A percentile compares a stretch with the other conserved stretches of the same genome.
These are phyloP conservation scores for Penicillium paxilli DNA, from an alignment of 495 filamentous ascomycete species.

Conservation along the genomic window DNA sequence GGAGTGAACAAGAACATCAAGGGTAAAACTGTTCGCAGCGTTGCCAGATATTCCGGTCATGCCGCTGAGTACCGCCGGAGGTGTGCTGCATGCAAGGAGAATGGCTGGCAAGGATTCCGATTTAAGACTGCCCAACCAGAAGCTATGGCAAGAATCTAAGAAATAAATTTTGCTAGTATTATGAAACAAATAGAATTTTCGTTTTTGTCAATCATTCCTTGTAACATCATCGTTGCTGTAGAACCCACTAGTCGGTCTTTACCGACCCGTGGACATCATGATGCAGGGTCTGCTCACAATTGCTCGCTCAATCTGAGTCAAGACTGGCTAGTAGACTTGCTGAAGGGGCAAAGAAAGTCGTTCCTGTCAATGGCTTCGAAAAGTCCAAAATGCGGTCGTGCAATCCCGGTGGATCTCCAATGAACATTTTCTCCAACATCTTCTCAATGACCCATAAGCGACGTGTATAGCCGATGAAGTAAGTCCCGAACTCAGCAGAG, in stretches of 20 bases:
- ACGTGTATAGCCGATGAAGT: constrained; percentile 59
- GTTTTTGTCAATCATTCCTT: too few relatives aligned
- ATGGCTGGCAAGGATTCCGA: constrained; percentile 16
- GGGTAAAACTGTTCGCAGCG: constrained; percentile 26
- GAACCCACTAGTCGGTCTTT: too few relatives aligned
- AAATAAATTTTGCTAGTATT: too few relatives aligned
- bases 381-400: constrained; percentile 59
- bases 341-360: constrained; percentile 55
- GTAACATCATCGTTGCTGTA: too few relatives aligned
- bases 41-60: constrained; percentile 29
- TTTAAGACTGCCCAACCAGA: constrained; percentile 2
- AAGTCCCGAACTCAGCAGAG: constrained; percentile 55
- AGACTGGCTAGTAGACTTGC: constrained; percentile 41
- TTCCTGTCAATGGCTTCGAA: constrained; percentile 52
- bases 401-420: constrained; percentile 53
- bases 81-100: constrained; percentile 17
- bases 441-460: constrained; percentile 58
- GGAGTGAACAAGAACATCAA: constrained; percentile 35
- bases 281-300: too few relatives aligned
- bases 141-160: background rate
- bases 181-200: too few relatives aligned
- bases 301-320: constrained; percentile 26
- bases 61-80: constrained; percentile 21
- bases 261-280: too few relatives aligned
- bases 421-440: constrained; percentile 60